These are phyloP conservation scores for Arctium minus DNA, from an alignment of 129 eudicot genomes.

Conservation along the genomic window DNA sequence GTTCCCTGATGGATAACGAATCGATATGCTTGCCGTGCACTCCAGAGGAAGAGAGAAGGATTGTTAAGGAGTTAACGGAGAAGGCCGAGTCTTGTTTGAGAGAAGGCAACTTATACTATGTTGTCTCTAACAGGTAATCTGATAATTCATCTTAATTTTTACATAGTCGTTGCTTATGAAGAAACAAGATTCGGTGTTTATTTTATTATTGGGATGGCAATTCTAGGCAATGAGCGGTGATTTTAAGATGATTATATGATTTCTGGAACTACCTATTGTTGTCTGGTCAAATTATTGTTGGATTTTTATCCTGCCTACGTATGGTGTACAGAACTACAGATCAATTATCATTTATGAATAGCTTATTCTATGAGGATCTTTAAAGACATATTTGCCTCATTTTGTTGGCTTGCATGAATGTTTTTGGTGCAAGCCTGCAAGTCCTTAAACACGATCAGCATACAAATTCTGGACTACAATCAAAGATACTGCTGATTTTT, in stretches of 20 bases:
- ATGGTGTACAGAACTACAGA: background rate
- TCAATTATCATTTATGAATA: background rate
- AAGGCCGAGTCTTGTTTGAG: conserved; percentile 50
- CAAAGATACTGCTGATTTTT: background rate
- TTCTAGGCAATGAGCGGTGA: background rate
- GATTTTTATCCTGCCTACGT: background rate
- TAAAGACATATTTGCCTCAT: background rate
- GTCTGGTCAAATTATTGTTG: background rate
- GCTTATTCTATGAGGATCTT: background rate
- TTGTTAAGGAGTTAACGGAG: conserved; percentile 41
- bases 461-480: background rate
- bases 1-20: conserved; percentile 67
- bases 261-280: background rate
- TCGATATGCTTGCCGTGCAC: conserved; percentile 67
- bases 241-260: background rate
- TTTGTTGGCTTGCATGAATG: background rate
- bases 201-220: background rate
- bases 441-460: background rate
- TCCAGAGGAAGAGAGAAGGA: conserved; percentile 68
- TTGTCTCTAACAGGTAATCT: conserved; percentile 59
- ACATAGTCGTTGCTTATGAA: background rate
- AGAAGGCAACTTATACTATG: conserved; percentile 59
- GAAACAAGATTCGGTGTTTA: background rate
- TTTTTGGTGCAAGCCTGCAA: background rate
- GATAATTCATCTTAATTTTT: background rate